A percentile compares a stretch with the other conserved stretches of the same genome.
Evolutionary conservation across 805 yeast genomes (phyloP).

Genomic region (Komagataella pseudopastoris): DNA sequence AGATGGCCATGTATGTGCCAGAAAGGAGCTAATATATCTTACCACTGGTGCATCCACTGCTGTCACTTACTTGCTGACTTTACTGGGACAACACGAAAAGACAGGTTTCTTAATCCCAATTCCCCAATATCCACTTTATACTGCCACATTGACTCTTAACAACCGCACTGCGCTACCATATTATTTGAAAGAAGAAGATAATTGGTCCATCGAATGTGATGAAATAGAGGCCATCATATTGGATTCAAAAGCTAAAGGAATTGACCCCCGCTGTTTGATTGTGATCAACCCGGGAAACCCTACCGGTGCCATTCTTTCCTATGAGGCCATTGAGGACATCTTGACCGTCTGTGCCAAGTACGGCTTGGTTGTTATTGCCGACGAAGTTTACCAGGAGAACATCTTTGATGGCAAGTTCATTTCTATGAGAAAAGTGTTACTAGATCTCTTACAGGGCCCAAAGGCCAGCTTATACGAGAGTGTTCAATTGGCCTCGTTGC

Average conservation of each 20-base stretch:
- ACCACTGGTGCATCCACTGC: slow-evolving; percentile 95
- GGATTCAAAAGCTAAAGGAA: slow-evolving; percentile 33
- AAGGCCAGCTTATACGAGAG: slow-evolving; percentile 42
- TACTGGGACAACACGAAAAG: slow-evolving; percentile 51
- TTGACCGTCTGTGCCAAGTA: slow-evolving; percentile 72
- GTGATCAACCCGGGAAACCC: slow-evolving; percentile 98
- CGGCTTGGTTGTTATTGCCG: slow-evolving; percentile 83
- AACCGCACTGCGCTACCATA: slow-evolving; percentile 79
- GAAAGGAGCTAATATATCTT: slow-evolving; percentile 63
- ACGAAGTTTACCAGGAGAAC: slow-evolving; percentile 96
- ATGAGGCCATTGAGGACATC: slow-evolving; percentile 54
- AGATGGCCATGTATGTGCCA: slow-evolving; percentile 53
- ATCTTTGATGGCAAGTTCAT: slow-evolving; percentile 70
- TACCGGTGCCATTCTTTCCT: slow-evolving; percentile 74
- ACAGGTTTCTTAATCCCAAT: slow-evolving; percentile 88
- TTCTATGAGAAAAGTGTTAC: slow-evolving; percentile 72
- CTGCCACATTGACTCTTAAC: slow-evolving; percentile 84
- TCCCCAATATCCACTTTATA: slow-evolving; percentile 95
- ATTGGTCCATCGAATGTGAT: slow-evolving; percentile 73
- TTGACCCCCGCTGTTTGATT: slow-evolving; percentile 67
- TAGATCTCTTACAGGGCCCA: slow-evolving; percentile 40
- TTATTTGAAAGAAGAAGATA: slow-evolving; percentile 62
- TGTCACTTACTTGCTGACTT: slow-evolving; percentile 63
- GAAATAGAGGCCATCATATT: slow-evolving; percentile 44
- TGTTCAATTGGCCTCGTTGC: slow-evolving; percentile 86